Percentiles rank a stretch among this genome's conserved stretches.
phyloP scores from a whole-genome alignment of 1,284 basidiomycete species.

The Tilletiopsis washingtonensis region DNA sequence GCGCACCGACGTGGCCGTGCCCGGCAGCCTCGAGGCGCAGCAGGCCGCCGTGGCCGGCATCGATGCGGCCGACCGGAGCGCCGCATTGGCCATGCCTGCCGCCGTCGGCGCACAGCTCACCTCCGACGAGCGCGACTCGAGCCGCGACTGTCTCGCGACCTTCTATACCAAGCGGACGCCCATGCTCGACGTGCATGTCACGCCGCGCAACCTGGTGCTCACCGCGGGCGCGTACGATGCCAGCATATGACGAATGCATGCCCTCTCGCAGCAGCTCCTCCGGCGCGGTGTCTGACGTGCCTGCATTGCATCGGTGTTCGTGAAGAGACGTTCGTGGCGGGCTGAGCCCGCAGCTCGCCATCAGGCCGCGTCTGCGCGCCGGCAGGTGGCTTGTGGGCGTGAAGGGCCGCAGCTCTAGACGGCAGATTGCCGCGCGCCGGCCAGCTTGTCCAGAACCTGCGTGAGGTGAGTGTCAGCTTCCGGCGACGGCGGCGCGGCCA shows the following conservation, averaged over 20 bases:
- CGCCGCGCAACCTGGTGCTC: slow-evolving; percentile 84
- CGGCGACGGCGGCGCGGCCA: not conserved
- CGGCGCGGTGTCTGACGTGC: too few species aligned
- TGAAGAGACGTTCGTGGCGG: too few species aligned
- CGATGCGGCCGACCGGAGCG: too few species aligned
- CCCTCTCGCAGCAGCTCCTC: too few species aligned
- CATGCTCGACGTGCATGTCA: slow-evolving; percentile 83
- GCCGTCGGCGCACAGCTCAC: not conserved
- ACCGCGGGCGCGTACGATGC: slow-evolving; percentile 60
- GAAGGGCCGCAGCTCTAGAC: too few species aligned
- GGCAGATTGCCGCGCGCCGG: slow-evolving; percentile 49
- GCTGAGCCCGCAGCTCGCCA: too few species aligned
- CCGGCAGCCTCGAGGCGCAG: not conserved
- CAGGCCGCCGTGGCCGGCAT: too few species aligned
- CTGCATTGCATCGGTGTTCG: too few species aligned
- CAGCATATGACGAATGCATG: not conserved
- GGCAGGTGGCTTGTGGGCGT: too few species aligned
- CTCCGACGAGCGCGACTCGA: not conserved
- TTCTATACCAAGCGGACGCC: slow-evolving; percentile 94
- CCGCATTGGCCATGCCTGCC: too few species aligned
- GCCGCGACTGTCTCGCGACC: slow-evolving; percentile 68
- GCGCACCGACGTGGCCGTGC: slow-evolving; percentile 1
- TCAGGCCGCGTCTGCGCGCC: too few species aligned
- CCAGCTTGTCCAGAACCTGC: slow-evolving; percentile 49
- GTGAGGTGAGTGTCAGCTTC: not conserved